Conservation (phyloP, 345 rosid species). For the Chamaenerion angustifolium region DNA sequence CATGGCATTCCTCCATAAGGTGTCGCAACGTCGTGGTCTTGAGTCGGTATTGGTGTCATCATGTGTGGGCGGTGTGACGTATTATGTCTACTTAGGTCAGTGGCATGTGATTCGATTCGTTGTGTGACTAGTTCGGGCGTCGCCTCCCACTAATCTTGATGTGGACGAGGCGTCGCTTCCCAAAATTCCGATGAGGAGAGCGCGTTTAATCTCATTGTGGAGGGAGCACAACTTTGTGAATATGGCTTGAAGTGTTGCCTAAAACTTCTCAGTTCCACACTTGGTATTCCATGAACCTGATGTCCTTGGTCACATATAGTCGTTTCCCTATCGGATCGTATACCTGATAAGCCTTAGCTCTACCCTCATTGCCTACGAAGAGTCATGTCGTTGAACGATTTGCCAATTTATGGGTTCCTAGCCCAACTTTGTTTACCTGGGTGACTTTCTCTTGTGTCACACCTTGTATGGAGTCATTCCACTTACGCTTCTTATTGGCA, state of each 20-base stretch:
- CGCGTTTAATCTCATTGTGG: too few species aligned
- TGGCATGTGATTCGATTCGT: background rate
- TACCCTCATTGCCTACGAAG: background rate
- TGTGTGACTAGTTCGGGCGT: background rate
- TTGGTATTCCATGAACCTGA: background rate
- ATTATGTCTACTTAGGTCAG: background rate
- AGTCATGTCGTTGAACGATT: too few species aligned
- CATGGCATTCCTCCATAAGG: too few species aligned
- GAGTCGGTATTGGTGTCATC: background rate
- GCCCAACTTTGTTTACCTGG: background rate
- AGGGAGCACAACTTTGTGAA: background rate
- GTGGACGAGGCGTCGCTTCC: too few species aligned
- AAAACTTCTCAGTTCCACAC: background rate
- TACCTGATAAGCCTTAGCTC: background rate
- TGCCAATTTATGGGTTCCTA: background rate
- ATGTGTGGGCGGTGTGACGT: background rate
- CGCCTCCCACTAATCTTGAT: too few species aligned
- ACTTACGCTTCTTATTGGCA: background rate
- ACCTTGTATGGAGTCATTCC: too few species aligned
- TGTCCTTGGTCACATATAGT: background rate
- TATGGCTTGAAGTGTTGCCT: background rate
- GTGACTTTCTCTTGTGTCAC: background rate
- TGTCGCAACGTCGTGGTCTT: background rate
- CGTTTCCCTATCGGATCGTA: background rate
- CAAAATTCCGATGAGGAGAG: too few species aligned